A percentile compares a stretch with the other conserved stretches of the same genome.
phyloP scores from a whole-genome alignment of 768 basidiomycete genomes.

The Boletus rufocinnamomeus region DNA sequence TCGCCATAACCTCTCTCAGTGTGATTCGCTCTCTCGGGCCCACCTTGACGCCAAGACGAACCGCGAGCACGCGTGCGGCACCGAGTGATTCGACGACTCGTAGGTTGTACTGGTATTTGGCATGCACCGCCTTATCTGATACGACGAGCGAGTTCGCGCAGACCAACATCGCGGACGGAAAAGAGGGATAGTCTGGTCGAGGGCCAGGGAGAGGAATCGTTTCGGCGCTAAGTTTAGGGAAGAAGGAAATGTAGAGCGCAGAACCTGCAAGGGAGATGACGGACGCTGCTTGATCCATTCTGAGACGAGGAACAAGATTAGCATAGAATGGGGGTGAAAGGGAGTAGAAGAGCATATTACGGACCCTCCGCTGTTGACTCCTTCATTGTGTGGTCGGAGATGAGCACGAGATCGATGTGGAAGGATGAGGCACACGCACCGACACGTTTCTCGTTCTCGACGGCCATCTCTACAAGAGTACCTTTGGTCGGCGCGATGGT shows the following conservation, averaged over 20 bases:
- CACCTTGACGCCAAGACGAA: constrained; percentile 49
- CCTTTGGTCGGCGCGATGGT: constrained; percentile 50
- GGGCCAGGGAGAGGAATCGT: constrained; percentile 61
- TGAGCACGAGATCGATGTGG: background rate
- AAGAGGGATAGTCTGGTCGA: constrained; percentile 12
- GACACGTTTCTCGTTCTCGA: constrained; percentile 84
- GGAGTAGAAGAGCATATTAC: constrained; percentile 18
- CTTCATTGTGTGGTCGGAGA: constrained; percentile 25
- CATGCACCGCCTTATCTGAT: constrained; percentile 76
- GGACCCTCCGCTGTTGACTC: constrained; percentile 79
- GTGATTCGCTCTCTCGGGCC: constrained; percentile 52
- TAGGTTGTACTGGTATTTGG: constrained; percentile 81
- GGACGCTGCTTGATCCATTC: constrained; percentile 92
- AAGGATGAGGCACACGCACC: constrained; percentile 39
- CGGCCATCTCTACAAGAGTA: constrained; percentile 72
- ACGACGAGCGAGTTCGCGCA: constrained; percentile 64
- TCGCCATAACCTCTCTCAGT: constrained; percentile 64
- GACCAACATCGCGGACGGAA: constrained; percentile 34
- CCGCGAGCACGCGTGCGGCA: constrained; percentile 72
- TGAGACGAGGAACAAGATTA: constrained; percentile 27
- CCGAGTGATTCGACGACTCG: constrained; percentile 91
- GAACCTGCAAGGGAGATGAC: constrained; percentile 72
- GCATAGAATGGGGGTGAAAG: constrained; percentile 2
- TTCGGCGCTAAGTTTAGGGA: constrained; percentile 66
- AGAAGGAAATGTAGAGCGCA: constrained; percentile 81